These are phyloP conservation scores for Theobroma cacao DNA, from an alignment of 345 rosid species.

Conservation along the genomic window DNA sequence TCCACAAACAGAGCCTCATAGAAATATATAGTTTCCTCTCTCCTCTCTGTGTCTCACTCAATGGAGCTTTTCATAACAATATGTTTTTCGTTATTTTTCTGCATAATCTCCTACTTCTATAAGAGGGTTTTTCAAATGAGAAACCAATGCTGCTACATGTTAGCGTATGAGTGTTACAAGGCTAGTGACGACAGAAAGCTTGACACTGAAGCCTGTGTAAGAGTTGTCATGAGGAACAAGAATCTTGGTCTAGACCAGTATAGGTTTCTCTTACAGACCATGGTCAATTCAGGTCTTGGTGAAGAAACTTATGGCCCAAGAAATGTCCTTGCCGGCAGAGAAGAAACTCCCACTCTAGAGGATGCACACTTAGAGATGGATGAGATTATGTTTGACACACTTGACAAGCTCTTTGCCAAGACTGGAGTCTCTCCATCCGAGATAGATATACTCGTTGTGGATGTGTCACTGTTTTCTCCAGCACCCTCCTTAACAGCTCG, in stretches of 20 bases:
- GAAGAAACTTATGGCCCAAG: constrained; percentile 66
- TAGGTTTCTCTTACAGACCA: constrained; percentile 59
- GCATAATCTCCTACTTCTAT: constrained; percentile 7
- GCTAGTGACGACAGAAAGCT: constrained; percentile 46
- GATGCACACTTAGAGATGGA: constrained; percentile 57
- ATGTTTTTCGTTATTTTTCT: constrained; percentile 12
- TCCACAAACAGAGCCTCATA: background rate
- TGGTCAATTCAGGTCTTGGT: constrained; percentile 67
- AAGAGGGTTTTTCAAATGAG: constrained; percentile 24
- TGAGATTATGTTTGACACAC: constrained; percentile 50
- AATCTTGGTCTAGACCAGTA: constrained; percentile 59
- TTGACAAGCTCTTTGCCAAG: constrained; percentile 52
- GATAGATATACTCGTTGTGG: constrained; percentile 60
- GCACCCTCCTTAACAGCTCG: constrained; percentile 64
- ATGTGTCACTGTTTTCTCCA: constrained; percentile 64
- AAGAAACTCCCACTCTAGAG: constrained; percentile 34
- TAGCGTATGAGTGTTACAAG: constrained; percentile 67
- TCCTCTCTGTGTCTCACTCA: background rate
- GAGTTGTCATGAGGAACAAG: constrained; percentile 45
- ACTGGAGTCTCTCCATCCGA: constrained; percentile 48
- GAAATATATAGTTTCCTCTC: background rate
- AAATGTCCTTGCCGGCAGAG: constrained; percentile 50
- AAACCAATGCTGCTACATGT: constrained; percentile 52
- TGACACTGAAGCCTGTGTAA: constrained; percentile 43
- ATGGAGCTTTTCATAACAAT: constrained; percentile 29